phyloP scores from a whole-genome alignment of 225 moss, liverwort and hornwort species.

The Ulota crispa region DNA sequence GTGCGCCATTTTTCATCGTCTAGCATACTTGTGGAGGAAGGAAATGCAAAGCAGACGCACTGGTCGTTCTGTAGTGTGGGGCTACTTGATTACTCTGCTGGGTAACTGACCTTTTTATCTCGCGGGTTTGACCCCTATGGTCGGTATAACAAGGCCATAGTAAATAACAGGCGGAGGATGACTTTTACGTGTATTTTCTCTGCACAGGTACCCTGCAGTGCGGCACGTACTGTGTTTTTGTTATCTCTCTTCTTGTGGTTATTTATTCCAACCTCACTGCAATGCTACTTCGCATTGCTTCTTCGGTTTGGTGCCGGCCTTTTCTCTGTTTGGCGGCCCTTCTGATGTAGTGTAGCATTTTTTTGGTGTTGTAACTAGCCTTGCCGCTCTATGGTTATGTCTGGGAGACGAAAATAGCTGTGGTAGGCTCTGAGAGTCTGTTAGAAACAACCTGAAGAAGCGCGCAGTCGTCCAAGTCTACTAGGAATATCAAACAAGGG shows the following conservation, averaged over 20 bases:
- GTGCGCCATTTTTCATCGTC: conserved; percentile 46
- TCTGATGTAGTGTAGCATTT: conserved; percentile 42
- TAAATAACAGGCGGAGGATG: conserved; percentile 55
- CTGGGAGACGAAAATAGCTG: conserved; percentile 34
- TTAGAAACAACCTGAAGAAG: conserved; percentile 28
- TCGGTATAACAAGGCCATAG: conserved; percentile 37
- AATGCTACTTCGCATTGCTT: conserved; percentile 31
- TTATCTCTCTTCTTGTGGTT: conserved; percentile 38
- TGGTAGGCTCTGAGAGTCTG: conserved; percentile 27
- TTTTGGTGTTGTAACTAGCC: conserved; percentile 31
- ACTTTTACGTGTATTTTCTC: conserved; percentile 42
- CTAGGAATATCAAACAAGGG: conserved; percentile 24
- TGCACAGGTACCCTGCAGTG: conserved; percentile 56
- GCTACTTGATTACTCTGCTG: conserved; percentile 38
- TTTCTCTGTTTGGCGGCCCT: conserved; percentile 30
- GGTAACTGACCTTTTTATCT: conserved; percentile 44
- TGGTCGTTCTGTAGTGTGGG: conserved; percentile 40
- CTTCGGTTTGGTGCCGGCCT: conserved; percentile 24
- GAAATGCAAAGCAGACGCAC: conserved; percentile 31
- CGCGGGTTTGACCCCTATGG: conserved; percentile 44
- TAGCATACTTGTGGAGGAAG: conserved; percentile 35
- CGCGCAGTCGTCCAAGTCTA: conserved; percentile 33
- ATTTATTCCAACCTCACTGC: conserved; percentile 29
- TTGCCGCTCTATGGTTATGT: conserved; percentile 34
- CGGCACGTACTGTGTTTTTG: conserved; percentile 54